phyloP scores from a whole-genome alignment of 1,284 basidiomycete species.

The Trametes pubescens region DNA sequence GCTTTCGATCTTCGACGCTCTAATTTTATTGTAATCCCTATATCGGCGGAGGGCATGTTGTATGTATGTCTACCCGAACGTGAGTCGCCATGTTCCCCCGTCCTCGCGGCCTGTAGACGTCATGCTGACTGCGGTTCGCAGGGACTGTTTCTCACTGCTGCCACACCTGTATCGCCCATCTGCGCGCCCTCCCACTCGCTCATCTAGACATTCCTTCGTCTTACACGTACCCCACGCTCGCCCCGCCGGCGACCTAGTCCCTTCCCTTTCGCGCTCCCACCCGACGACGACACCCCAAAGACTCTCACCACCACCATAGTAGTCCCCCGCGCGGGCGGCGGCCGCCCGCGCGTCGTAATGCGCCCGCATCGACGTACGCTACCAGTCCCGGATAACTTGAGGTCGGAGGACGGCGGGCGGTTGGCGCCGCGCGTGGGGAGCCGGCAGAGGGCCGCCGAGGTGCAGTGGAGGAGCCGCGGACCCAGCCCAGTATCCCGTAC shows the following conservation, averaged over 20 bases:
- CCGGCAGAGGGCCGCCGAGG: slow-evolving; percentile 12
- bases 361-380: slow-evolving; percentile 18
- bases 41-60: slow-evolving; percentile 25
- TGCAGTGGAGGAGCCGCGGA: slow-evolving; percentile 19
- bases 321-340: slow-evolving; percentile 20
- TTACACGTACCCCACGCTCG: slow-evolving; percentile 29
- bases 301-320: slow-evolving; percentile 14
- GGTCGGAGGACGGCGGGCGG: slow-evolving; percentile 16
- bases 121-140: slow-evolving; percentile 1
- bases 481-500: slow-evolving; percentile 17
- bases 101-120: neutral
- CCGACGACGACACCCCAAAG: slow-evolving; percentile 3
- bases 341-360: slow-evolving; percentile 18
- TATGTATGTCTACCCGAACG: slow-evolving; percentile 31
- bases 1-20: slow-evolving; percentile 29
- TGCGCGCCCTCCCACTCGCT: slow-evolving; percentile 28
- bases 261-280: neutral
- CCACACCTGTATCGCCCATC: slow-evolving; percentile 23
- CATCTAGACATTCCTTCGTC: slow-evolving; percentile 31
- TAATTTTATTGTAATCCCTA: slow-evolving; percentile 34
- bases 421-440: slow-evolving; percentile 7
- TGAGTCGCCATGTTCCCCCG: slow-evolving; percentile 2
- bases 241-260: slow-evolving; percentile 19
- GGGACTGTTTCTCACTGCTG: slow-evolving; percentile 18
- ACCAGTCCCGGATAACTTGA: slow-evolving; percentile 24